Conservation (phyloP, 2,329 filamentous ascomycete species). For the Karstenula rhodostoma region DNA sequence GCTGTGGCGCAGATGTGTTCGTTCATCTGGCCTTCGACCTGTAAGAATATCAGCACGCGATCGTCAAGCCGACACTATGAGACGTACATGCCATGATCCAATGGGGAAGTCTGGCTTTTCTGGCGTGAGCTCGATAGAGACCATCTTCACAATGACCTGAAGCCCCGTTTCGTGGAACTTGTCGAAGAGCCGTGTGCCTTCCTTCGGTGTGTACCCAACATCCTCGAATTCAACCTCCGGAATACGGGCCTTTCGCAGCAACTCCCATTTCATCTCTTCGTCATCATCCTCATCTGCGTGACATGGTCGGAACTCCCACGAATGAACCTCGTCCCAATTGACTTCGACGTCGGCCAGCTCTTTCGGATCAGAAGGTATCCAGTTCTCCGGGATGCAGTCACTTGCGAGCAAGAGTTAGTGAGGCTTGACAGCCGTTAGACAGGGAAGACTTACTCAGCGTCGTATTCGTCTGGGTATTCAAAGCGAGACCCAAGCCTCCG, state of each 20-base stretch:
- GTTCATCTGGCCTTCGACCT: slow-evolving; percentile 53
- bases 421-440: background rate
- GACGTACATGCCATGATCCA: slow-evolving; percentile 58
- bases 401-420: background rate
- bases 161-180: slow-evolving; percentile 43
- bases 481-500: slow-evolving; percentile 16
- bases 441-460: slow-evolving; percentile 10
- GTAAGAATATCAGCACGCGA: background rate
- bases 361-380: slow-evolving; percentile 20
- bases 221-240: slow-evolving; percentile 20
- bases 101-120: slow-evolving; percentile 64
- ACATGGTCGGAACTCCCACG: background rate
- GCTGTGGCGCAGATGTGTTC: slow-evolving; percentile 70
- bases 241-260: slow-evolving; percentile 27
- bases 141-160: slow-evolving; percentile 71
- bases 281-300: slow-evolving; percentile 6
- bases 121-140: slow-evolving; percentile 66
- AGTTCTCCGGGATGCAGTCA: slow-evolving; percentile 20
- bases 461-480: slow-evolving; percentile 1
- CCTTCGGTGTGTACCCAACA: slow-evolving; percentile 25
- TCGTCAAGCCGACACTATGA: background rate
- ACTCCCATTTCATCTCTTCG: slow-evolving; percentile 26
- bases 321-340: slow-evolving; percentile 12
- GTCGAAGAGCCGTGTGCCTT: slow-evolving; percentile 22
- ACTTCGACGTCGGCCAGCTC: slow-evolving; percentile 16